These are phyloP conservation scores for Mortierella sp. DNA, from an alignment of 371 early-diverging fungal genomes.

Conservation along the genomic window DNA sequence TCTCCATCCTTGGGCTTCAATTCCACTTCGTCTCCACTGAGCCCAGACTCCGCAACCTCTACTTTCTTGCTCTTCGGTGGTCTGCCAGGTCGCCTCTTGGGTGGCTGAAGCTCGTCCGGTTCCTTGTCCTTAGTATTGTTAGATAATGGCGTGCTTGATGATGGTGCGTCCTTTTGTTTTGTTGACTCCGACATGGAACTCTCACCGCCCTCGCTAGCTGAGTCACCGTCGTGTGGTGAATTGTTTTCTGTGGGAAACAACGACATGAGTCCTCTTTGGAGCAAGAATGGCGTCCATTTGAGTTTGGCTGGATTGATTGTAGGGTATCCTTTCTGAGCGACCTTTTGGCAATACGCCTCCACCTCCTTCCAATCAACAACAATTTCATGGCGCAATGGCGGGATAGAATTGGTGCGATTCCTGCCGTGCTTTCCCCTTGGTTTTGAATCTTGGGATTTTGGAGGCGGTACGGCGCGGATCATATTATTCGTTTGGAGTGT, in stretches of 20 bases:
- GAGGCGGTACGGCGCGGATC: constrained; percentile 56
- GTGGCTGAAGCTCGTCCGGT: background rate
- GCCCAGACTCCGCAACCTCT: background rate
- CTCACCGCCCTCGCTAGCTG: constrained; percentile 7
- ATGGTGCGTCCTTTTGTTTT: background rate
- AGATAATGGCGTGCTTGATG: background rate
- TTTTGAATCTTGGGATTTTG: constrained; percentile 21
- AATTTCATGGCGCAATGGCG: constrained; percentile 52
- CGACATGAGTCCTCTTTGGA: constrained; percentile 55
- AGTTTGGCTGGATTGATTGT: constrained; percentile 64
- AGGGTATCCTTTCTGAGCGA: constrained; percentile 61
- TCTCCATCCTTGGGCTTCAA: background rate
- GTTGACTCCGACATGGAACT: background rate
- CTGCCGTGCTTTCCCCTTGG: constrained; percentile 31
- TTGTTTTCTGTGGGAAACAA: constrained; percentile 7
- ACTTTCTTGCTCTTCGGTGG: constrained; percentile 13
- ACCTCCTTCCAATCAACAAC: constrained; percentile 56
- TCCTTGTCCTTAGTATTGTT: background rate
- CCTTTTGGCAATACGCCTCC: constrained; percentile 55
- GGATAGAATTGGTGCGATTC: constrained; percentile 24
- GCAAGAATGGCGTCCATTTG: constrained; percentile 74
- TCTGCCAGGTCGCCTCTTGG: constrained; percentile 9
- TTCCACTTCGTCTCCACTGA: background rate
- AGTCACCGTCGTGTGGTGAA: constrained; percentile 12
- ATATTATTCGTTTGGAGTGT: constrained; percentile 72